Evolutionary conservation across 306 rosid species (phyloP), one percentile per base, ranked within the genome.

Genomic region (Sphenostylis stenocarpa): DNA sequence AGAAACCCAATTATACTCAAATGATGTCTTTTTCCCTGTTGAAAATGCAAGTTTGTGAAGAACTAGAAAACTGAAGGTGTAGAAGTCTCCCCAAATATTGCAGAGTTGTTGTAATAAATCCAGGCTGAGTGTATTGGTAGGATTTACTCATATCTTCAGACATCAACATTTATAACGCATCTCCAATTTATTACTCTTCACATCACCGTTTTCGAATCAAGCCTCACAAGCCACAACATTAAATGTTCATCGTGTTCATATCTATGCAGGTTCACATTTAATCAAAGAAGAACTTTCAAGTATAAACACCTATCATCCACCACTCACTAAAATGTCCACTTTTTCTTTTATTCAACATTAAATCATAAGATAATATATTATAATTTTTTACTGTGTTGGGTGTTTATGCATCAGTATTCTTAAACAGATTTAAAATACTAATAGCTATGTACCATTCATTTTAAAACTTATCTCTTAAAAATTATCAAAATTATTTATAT

Each of bases 91-190:
- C 61, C 1, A 11, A 44, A 34, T 21, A 12, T 70, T n/a, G 45
- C 48, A 78, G 77, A 12, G 47, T n/a, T n/a, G 28, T 61, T 78
- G 82, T 33, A 43, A 45, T 23, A 23, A 78, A 44, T 68, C 24
- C 81, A 77, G 81, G 48, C 15, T 16, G 58, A 13, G 26, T 41
- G 28, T 39, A 41, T 44, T 66, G 31, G 48, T 41, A 17, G 49
- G 51, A 77, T 68, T 49, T 68, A 19, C 68, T 2, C 14, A 67
- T 77, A 77, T 67, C 57, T 76, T 28, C 11, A 6, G 75, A 77
- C 44, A 43, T 56, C 28, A 7, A 33, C 51, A 31, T 78, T 58
- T 23, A 3, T n/a, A 33, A 45, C 7, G 56, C 17, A 21, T 36
- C 66, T 67, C 0, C 15, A 58, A n/a, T 79, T 69, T 33, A 73